Conservation (phyloP, 192 early-diverging fungal species). For the Gorgonomyces haynaldii region DNA sequence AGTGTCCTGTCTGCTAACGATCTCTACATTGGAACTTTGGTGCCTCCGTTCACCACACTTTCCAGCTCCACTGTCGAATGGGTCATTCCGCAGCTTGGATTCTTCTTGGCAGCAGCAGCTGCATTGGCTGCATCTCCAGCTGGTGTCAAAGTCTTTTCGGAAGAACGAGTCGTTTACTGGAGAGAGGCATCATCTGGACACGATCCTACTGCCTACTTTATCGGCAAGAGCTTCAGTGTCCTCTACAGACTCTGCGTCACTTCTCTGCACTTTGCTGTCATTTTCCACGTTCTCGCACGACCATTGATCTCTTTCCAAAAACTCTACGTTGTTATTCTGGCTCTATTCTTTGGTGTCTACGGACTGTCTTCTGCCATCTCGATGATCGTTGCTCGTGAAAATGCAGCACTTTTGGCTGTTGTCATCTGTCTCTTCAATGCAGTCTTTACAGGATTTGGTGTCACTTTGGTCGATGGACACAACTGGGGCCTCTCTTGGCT, state of each 20-base stretch:
- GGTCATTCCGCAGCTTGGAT: slow-evolving; percentile 11
- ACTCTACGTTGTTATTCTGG: slow-evolving; percentile 12
- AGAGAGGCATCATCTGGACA: slow-evolving; percentile 22
- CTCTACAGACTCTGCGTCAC: slow-evolving; percentile 10
- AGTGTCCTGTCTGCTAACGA: background rate
- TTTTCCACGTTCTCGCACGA: slow-evolving; percentile 12
- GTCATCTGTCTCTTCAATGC: background rate
- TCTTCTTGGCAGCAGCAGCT: slow-evolving; percentile 9
- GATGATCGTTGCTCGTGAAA: slow-evolving; percentile 14
- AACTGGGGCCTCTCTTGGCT: background rate
- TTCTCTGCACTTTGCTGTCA: slow-evolving; percentile 13
- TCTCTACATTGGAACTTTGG: slow-evolving; percentile 15
- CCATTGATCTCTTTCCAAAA: slow-evolving; percentile 9
- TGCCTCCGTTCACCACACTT: too few relatives aligned
- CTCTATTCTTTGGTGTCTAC: slow-evolving; percentile 20
- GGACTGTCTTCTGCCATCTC: slow-evolving; percentile 10
- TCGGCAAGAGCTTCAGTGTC: slow-evolving; percentile 12
- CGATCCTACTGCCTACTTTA: slow-evolving; percentile 11
- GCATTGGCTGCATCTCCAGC: slow-evolving; percentile 20
- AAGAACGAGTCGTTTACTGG: slow-evolving; percentile 20
- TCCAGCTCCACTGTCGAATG: slow-evolving; percentile 7
- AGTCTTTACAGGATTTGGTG: background rate
- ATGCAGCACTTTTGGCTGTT: slow-evolving; percentile 17
- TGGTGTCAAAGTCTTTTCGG: slow-evolving; percentile 17
- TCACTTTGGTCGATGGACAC: background rate